phyloP scores from a whole-genome alignment of 73 alveolate genomes.

The Uronychia setigera region DNA sequence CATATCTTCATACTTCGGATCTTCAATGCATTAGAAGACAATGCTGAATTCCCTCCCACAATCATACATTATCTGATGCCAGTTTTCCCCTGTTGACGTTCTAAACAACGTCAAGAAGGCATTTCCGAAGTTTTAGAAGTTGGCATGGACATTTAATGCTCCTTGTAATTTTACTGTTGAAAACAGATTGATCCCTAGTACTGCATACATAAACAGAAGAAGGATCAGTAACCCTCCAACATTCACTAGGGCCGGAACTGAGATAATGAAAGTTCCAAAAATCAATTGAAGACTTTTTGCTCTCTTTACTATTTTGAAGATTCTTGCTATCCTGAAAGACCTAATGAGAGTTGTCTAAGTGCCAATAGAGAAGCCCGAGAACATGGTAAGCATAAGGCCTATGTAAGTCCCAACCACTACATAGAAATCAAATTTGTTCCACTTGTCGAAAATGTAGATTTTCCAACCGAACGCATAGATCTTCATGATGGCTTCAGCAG shows the following conservation, averaged over 20 bases:
- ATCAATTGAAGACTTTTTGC: no score
- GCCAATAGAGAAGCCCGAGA: slow-evolving; percentile 1
- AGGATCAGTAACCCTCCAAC: slow-evolving; percentile 46
- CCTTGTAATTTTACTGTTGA: no score
- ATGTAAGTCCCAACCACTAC: slow-evolving; percentile 54
- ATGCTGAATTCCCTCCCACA: no score
- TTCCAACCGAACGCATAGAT: slow-evolving; percentile 62
- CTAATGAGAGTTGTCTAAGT: slow-evolving; percentile 36
- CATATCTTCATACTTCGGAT: slow-evolving; percentile 6
- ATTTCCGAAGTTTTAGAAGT: slow-evolving; percentile 22
- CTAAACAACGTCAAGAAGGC: slow-evolving; percentile 11
- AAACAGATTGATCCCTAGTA: slow-evolving; percentile 31
- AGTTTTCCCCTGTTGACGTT: slow-evolving; percentile 41
- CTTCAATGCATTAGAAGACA: no score
- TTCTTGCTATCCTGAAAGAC: slow-evolving; percentile 46
- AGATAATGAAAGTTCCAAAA: slow-evolving; percentile 32
- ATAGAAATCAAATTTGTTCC: no score
- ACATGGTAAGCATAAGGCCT: slow-evolving; percentile 27
- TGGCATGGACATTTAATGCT: slow-evolving; percentile 13
- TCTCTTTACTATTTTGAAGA: no score
- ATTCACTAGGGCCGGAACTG: slow-evolving; percentile 55
- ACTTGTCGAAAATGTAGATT: slow-evolving; percentile 48
- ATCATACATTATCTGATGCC: slow-evolving; percentile 39
- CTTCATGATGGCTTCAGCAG: slow-evolving; percentile 60
- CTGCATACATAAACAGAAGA: slow-evolving; percentile 27